Percentiles rank a stretch among this genome's conserved stretches.
phyloP scores from a whole-genome alignment of 306 rosid species.

The Elaeagnus macrophylla region DNA sequence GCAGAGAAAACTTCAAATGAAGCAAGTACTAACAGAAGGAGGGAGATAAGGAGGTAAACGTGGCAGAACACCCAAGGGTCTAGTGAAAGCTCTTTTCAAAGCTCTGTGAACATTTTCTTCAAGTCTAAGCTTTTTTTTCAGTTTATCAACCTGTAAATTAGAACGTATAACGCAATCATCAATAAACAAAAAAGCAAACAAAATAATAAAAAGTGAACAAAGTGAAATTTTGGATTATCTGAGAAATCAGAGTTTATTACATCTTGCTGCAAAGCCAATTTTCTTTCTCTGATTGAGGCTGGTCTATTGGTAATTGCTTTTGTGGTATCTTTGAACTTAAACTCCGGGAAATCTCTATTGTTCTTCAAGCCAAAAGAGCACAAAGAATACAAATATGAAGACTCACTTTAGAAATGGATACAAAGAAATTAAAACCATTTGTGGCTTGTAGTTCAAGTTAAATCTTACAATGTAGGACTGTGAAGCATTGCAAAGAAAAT shows the following conservation, averaged over 20 bases:
- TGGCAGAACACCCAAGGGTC: slow-evolving; percentile 92
- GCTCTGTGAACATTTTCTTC: slow-evolving; percentile 85
- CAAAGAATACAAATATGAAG: slow-evolving; percentile 16
- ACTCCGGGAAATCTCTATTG: slow-evolving; percentile 55
- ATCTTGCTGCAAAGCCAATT: slow-evolving; percentile 72
- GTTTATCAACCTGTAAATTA: slow-evolving; percentile 62
- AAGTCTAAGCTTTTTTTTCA: slow-evolving; percentile 79
- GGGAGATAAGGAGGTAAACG: slow-evolving; percentile 96
- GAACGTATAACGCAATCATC: slow-evolving; percentile 8
- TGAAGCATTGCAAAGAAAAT: slow-evolving; percentile 10
- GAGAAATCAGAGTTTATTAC: slow-evolving; percentile 27
- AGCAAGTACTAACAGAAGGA: slow-evolving; percentile 45
- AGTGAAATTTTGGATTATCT: neutral
- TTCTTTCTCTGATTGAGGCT: slow-evolving; percentile 40
- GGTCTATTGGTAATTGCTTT: slow-evolving; percentile 35
- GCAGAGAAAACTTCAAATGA: neutral
- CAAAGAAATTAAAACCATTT: slow-evolving; percentile 15
- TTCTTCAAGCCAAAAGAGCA: slow-evolving; percentile 25
- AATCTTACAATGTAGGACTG: neutral
- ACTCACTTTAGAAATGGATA: neutral
- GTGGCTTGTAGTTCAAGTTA: slow-evolving; percentile 5
- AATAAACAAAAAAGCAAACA: slow-evolving; percentile 6
- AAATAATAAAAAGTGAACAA: slow-evolving; percentile 4
- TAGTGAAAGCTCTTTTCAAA: slow-evolving; percentile 74
- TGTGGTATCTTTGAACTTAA: slow-evolving; percentile 20